Conservation (phyloP, 2,329 filamentous ascomycete species). For the Penicillium hordei region DNA sequence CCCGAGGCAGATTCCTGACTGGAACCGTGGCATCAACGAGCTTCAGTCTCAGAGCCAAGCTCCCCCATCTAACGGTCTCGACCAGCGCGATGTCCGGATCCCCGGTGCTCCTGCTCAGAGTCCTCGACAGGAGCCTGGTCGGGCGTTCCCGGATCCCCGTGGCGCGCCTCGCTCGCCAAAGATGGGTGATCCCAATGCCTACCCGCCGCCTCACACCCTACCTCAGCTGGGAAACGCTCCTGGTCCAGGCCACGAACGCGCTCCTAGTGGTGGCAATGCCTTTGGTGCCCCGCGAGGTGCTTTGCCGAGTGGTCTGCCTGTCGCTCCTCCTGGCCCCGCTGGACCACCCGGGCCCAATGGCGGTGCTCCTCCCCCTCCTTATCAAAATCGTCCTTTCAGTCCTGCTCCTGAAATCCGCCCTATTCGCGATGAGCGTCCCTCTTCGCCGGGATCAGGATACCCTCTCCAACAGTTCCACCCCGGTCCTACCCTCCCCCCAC, state of each 20-base stretch:
- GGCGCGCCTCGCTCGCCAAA: constrained; percentile 60
- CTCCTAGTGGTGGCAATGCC: constrained; percentile 30
- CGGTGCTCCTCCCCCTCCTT: constrained; percentile 66
- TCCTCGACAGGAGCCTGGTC: constrained; percentile 70
- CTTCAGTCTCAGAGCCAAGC: constrained; percentile 60
- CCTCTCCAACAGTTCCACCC: constrained; percentile 78
- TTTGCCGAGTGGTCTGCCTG: constrained; percentile 49
- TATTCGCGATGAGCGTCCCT: constrained; percentile 77
- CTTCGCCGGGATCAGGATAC: constrained; percentile 88
- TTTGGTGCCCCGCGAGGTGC: constrained; percentile 43
- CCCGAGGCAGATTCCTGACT: constrained; percentile 60
- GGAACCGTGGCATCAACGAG: constrained; percentile 71
- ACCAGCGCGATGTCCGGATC: constrained; percentile 71
- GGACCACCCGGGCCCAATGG: constrained; percentile 52
- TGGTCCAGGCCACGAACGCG: constrained; percentile 44
- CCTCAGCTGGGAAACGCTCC: constrained; percentile 52
- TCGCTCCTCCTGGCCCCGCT: constrained; percentile 45
- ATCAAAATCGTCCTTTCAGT: constrained; percentile 67
- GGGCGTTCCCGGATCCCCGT: constrained; percentile 67
- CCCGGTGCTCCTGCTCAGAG: constrained; percentile 71
- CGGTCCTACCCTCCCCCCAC: constrained; percentile 62
- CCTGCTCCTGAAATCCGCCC: constrained; percentile 81
- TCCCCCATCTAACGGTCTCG: constrained; percentile 72
- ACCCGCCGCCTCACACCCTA: constrained; percentile 51
- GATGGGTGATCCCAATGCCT: constrained; percentile 55